Percentiles rank a stretch among this genome's conserved stretches.
These are phyloP conservation scores for Phytophthora ohioensis DNA, from an alignment of 352 stramenopile species.

Conservation along the genomic window DNA sequence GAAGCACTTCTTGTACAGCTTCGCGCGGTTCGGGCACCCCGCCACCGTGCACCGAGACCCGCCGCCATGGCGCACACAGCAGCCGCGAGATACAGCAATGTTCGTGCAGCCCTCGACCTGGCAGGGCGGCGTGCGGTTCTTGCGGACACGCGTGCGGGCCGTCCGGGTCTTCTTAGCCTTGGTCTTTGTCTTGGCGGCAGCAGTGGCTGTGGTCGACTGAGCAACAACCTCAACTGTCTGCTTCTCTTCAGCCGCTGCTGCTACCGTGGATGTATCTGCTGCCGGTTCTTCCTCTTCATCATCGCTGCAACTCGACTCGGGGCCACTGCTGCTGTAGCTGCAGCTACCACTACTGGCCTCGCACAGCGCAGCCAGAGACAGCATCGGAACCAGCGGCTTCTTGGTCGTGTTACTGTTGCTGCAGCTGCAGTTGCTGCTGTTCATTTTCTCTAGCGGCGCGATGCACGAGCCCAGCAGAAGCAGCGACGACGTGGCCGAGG, in stretches of 20 bases:
- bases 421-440: not conserved
- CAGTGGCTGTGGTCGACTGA: not conserved
- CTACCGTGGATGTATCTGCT: not conserved
- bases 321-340: conserved; percentile 13
- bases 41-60: conserved; percentile 53
- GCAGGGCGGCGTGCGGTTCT: conserved; percentile 62
- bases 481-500: conserved; percentile 36
- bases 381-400: conserved; percentile 18
- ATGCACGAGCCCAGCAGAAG: conserved; percentile 55
- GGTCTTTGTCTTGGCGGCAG: not conserved
- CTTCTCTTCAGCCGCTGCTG: conserved; percentile 4
- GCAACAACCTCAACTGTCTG: not conserved
- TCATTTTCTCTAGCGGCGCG: conserved; percentile 45
- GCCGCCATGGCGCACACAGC: conserved; percentile 60
- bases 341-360: conserved; percentile 30
- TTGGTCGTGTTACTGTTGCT: not conserved
- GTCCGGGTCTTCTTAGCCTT: conserved; percentile 17
- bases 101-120: conserved; percentile 72
- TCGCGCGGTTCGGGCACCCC: conserved; percentile 65
- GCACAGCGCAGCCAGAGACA: conserved; percentile 35
- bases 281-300: conserved; percentile 19
- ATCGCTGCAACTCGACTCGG: conserved; percentile 18
- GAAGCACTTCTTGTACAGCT: conserved; percentile 77
- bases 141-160: conserved; percentile 33
- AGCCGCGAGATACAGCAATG: conserved; percentile 60